A percentile compares a stretch with the other conserved stretches of the same genome.
Evolutionary conservation across 2,329 filamentous ascomycete genomes (phyloP).

Genomic region (Aaosphaeria arxii): DNA sequence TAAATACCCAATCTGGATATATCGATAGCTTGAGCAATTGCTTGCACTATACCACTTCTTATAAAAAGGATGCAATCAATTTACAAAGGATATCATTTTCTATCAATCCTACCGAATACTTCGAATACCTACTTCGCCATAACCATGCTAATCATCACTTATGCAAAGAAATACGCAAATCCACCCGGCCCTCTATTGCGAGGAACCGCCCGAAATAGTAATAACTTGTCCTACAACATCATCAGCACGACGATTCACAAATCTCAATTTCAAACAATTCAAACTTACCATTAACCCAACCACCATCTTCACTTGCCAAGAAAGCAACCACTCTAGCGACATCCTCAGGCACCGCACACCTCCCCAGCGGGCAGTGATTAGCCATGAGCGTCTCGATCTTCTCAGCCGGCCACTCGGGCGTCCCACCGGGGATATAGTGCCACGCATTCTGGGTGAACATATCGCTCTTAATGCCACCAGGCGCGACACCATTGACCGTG

Average conservation of each 20-base stretch:
- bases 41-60: too few species aligned
- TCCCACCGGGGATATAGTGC: constrained; percentile 49
- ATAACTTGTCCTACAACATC: constrained; percentile 32
- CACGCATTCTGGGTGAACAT: constrained; percentile 70
- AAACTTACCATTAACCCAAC: constrained; percentile 37
- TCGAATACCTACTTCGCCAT: too few species aligned
- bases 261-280: not conserved
- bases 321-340: constrained; percentile 42
- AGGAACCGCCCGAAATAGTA: constrained; percentile 41
- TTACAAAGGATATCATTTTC: too few species aligned
- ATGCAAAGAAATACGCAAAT: constrained; percentile 52
- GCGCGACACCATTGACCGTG: constrained; percentile 71
- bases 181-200: constrained; percentile 48
- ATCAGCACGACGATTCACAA: constrained; percentile 2
- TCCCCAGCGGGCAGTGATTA: constrained; percentile 47
- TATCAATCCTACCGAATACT: too few species aligned
- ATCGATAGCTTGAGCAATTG: too few species aligned
- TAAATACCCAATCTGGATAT: too few species aligned
- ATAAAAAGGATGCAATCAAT: too few species aligned
- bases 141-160: constrained; percentile 3
- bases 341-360: constrained; percentile 49
- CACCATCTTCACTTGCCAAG: constrained; percentile 37
- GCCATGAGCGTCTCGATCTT: constrained; percentile 52
- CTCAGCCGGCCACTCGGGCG: constrained; percentile 48
- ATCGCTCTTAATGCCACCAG: constrained; percentile 71